phyloP scores from a whole-genome alignment of 2,329 filamentous ascomycete species.

The Alternaria rosae region DNA sequence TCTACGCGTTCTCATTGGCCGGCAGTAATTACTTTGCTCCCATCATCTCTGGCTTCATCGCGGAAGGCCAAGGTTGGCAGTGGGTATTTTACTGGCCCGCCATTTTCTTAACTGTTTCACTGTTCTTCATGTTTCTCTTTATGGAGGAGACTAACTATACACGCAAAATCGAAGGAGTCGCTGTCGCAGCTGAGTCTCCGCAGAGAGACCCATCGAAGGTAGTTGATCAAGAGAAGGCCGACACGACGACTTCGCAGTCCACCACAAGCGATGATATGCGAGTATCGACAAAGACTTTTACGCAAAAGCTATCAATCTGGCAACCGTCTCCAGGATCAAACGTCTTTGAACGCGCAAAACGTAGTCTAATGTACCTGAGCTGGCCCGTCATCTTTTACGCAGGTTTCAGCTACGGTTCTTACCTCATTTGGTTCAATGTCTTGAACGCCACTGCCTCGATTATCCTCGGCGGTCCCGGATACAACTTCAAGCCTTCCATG shows the following conservation, averaged over 20 bases:
- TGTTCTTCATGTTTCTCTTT: slow-evolving; percentile 64
- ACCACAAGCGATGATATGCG: slow-evolving; percentile 15
- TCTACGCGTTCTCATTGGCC: slow-evolving; percentile 44
- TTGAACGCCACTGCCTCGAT: slow-evolving; percentile 39
- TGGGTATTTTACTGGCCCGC: slow-evolving; percentile 60
- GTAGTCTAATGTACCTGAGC: slow-evolving; percentile 39
- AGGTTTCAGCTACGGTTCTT: slow-evolving; percentile 36
- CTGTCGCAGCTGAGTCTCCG: slow-evolving; percentile 13
- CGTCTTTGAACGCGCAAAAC: slow-evolving; percentile 29
- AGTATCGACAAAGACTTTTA: slow-evolving; percentile 21
- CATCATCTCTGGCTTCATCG: slow-evolving; percentile 48
- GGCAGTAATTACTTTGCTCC: slow-evolving; percentile 50
- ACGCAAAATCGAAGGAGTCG: slow-evolving; percentile 41
- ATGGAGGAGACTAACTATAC: slow-evolving; percentile 68
- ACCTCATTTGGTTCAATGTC: slow-evolving; percentile 40
- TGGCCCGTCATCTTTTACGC: slow-evolving; percentile 46
- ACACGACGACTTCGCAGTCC: slow-evolving; percentile 26
- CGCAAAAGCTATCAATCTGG: slow-evolving; percentile 33
- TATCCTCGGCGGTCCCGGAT: slow-evolving; percentile 30
- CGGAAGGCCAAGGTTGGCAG: slow-evolving; percentile 45
- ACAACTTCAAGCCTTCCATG: slow-evolving; percentile 32
- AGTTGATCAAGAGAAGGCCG: slow-evolving; percentile 31
- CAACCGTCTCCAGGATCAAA: slow-evolving; percentile 25
- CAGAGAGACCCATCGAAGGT: slow-evolving; percentile 4
- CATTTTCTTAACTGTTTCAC: slow-evolving; percentile 59